phyloP scores from a whole-genome alignment of 495 filamentous ascomycete genomes.

The Penicillium ochrochloron region DNA sequence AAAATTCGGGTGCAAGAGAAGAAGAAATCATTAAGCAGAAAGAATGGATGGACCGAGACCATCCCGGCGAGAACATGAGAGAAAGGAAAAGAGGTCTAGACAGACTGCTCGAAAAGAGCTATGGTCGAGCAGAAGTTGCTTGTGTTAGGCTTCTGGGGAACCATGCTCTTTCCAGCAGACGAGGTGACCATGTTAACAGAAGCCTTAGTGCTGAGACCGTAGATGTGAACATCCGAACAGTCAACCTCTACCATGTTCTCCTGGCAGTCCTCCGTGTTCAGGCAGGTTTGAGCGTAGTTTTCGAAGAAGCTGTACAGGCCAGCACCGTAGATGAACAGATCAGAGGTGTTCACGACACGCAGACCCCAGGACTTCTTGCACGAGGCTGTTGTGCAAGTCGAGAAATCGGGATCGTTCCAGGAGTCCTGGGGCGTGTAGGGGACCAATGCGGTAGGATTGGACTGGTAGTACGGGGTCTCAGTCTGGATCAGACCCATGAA shows the following conservation, averaged over 20 bases:
- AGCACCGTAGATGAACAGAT: slow-evolving; percentile 75
- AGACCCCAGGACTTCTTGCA: slow-evolving; percentile 88
- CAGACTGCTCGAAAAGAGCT: slow-evolving; percentile 59
- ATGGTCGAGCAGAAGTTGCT: slow-evolving; percentile 80
- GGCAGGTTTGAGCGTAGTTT: slow-evolving; percentile 83
- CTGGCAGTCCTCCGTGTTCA: slow-evolving; percentile 78
- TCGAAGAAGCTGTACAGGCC: slow-evolving; percentile 87
- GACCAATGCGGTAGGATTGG: slow-evolving; percentile 74
- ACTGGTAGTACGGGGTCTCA: slow-evolving; percentile 91
- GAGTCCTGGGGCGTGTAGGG: slow-evolving; percentile 66
- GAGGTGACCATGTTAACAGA: slow-evolving; percentile 81
- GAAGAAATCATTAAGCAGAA: slow-evolving; percentile 7
- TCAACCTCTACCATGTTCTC: slow-evolving; percentile 85
- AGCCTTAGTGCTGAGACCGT: slow-evolving; percentile 86
- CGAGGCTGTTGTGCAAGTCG: slow-evolving; percentile 58
- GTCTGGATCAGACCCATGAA: slow-evolving; percentile 88
- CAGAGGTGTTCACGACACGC: slow-evolving; percentile 69
- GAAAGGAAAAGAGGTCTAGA: slow-evolving; percentile 16
- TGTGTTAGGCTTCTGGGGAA: slow-evolving; percentile 66
- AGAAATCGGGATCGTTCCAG: slow-evolving; percentile 79
- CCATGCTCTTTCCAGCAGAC: slow-evolving; percentile 51
- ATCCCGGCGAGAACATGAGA: neutral
- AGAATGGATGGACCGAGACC: neutral
- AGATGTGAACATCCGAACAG: slow-evolving; percentile 70
- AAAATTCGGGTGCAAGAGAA: neutral